Evolutionary conservation across 2,329 filamentous ascomycete species (phyloP).

Genomic region (Ceratocystis harringtonii): DNA sequence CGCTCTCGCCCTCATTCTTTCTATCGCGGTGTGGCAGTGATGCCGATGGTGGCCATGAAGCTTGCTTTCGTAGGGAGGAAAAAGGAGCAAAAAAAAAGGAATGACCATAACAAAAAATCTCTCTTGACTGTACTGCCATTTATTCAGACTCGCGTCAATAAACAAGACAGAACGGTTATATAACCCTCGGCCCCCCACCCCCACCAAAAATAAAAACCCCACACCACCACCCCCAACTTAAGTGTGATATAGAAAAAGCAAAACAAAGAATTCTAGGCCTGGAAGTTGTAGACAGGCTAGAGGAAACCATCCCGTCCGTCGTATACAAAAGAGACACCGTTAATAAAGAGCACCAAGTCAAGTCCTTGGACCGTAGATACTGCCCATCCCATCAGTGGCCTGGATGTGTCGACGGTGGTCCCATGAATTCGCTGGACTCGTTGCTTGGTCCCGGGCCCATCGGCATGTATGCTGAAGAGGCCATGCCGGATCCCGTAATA

Average conservation of each 20-base stretch:
- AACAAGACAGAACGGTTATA: neutral
- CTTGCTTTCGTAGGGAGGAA: neutral
- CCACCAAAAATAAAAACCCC: too few relatives aligned
- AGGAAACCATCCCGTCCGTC: too few relatives aligned
- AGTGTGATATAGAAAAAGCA: neutral
- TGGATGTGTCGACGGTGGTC: neutral
- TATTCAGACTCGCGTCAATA: neutral
- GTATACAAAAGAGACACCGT: neutral
- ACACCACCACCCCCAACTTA: neutral
- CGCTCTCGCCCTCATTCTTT: neutral
- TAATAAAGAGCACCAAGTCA: neutral
- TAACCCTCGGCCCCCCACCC: neutral
- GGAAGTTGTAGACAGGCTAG: neutral
- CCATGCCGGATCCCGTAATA: neutral
- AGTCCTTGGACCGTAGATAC: neutral
- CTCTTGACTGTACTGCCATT: neutral
- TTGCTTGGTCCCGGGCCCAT: neutral
- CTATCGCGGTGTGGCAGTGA: neutral
- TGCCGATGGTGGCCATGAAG: neutral
- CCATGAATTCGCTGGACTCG: neutral
- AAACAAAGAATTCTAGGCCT: neutral
- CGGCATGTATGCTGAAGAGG: neutral
- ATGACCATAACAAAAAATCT: neutral
- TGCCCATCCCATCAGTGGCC: neutral
- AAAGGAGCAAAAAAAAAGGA: neutral